These are phyloP conservation scores for Lactarius hatsudake DNA, from an alignment of 768 basidiomycete genomes.

Conservation along the genomic window DNA sequence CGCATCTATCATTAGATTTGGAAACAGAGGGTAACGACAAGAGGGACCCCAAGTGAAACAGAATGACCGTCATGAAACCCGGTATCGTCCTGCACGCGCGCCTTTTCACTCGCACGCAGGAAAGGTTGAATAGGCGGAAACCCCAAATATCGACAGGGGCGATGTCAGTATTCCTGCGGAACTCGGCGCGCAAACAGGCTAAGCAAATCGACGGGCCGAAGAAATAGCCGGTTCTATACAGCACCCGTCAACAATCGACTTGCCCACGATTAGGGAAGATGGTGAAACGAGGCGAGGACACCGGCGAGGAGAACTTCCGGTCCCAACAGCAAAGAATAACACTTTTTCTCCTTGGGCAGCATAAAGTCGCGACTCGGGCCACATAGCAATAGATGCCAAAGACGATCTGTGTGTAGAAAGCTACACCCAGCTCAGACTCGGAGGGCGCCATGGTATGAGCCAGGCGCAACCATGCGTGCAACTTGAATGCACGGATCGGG, in stretches of 20 bases:
- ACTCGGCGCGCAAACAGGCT: neutral
- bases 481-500: neutral
- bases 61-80: neutral
- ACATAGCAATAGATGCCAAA: neutral
- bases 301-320: neutral
- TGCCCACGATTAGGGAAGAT: neutral
- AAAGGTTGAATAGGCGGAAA: neutral
- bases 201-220: neutral
- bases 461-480: too few species aligned
- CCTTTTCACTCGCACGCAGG: neutral
- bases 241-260: neutral
- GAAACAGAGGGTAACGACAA: neutral
- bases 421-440: too few species aligned
- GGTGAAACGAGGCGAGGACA: neutral
- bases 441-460: neutral
- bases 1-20: neutral
- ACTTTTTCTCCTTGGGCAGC: neutral
- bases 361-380: neutral
- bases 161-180: neutral
- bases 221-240: neutral
- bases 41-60: neutral
- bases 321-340: neutral
- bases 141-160: slow-evolving; percentile 1
- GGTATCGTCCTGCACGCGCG: neutral
- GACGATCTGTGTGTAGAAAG: too few species aligned